Base-by-base conservation (phyloP, 352 stramenopile species). In the Saprolegnia parasitica region DNA sequence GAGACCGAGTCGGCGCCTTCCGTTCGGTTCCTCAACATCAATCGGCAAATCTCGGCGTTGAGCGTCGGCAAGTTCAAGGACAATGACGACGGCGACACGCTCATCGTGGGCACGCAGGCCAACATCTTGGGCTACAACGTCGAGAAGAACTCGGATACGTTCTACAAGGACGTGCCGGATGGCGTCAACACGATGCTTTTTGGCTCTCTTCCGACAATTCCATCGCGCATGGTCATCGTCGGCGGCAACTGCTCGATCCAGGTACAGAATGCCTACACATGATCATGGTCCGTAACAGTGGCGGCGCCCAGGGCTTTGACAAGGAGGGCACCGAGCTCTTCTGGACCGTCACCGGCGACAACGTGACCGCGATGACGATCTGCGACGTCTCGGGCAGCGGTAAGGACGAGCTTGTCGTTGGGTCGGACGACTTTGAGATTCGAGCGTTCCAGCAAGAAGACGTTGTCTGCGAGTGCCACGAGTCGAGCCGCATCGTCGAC, bases 101-200 rank as follows among this genome's bases (percentile, higher is more conserved):
- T 98, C 24, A 77, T 97, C 23, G 86, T 97, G 24, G 90, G 91
- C 47, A 96, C 89, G 20, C 77, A 96, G 64, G 89, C 84, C 45
- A 98, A 88, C 78, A 67, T 98, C 23, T 73, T 97, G 20, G 90
- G 87, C 5, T 98, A 97, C 77, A 90, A 97, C 68, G 86, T 97
- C 11, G 88, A 98, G 68, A 93, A 95, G 52, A 98, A 98, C 76
- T 89, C 85, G 55, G 92, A 98, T 58, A 90, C 96, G 21, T 98
- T 97, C 76, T 98, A 93, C 78, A 95, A 95, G 67, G 85, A 95
- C 68, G 78, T 95, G 9, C 87, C 81, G 20, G 90, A 96, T 66
- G 88, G 87, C 54, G 85, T 91, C 56, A 90, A 86, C 74, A 81
- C 81, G n/a, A 88, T 96, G 78, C 71, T 89, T 21, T 90, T 96